Percentiles rank a stretch among this genome's conserved stretches.
These are phyloP conservation scores for Venturia carpophila DNA, from an alignment of 2,329 filamentous ascomycete species.

Conservation along the genomic window DNA sequence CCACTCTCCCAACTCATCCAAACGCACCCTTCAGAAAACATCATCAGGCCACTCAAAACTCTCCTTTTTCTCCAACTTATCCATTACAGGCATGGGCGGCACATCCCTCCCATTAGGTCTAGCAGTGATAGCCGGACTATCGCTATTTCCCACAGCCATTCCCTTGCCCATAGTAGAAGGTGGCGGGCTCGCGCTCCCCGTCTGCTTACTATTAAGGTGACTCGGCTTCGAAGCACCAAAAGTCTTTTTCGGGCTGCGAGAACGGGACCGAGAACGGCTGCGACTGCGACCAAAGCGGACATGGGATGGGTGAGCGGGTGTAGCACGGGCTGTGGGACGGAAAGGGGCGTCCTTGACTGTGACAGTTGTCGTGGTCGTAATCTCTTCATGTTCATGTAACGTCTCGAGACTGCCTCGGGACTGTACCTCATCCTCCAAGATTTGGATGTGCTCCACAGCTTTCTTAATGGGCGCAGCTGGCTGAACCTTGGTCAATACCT, in stretches of 20 bases:
- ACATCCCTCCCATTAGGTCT: slow-evolving; percentile 17
- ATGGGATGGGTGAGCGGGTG: slow-evolving; percentile 13
- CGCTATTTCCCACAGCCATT: not conserved
- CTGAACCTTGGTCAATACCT: not conserved
- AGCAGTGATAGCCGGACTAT: not conserved
- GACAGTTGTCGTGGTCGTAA: not conserved
- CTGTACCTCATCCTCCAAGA: not conserved
- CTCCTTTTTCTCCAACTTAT: slow-evolving; percentile 6
- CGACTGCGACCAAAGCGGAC: not conserved
- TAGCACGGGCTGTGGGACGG: slow-evolving; percentile 9
- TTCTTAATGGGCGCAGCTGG: not conserved
- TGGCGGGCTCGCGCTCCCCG: not conserved
- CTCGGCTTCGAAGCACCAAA: slow-evolving; percentile 5
- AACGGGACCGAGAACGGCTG: slow-evolving; percentile 4
- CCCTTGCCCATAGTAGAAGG: slow-evolving; percentile 10
- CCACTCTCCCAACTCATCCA: not conserved
- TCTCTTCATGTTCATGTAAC: slow-evolving; percentile 11
- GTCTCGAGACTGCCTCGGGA: slow-evolving; percentile 13
- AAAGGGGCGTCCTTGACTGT: slow-evolving; percentile 4
- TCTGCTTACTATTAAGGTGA: not conserved
- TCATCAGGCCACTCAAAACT: slow-evolving; percentile 19
- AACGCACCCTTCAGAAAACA: slow-evolving; percentile 11
- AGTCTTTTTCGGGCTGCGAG: slow-evolving; percentile 7
- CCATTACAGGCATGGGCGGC: slow-evolving; percentile 5
- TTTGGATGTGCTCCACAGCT: not conserved